Base-by-base conservation (phyloP, 108 stramenopile species). In the Pinguiococcus pyrenoidosus region DNA sequence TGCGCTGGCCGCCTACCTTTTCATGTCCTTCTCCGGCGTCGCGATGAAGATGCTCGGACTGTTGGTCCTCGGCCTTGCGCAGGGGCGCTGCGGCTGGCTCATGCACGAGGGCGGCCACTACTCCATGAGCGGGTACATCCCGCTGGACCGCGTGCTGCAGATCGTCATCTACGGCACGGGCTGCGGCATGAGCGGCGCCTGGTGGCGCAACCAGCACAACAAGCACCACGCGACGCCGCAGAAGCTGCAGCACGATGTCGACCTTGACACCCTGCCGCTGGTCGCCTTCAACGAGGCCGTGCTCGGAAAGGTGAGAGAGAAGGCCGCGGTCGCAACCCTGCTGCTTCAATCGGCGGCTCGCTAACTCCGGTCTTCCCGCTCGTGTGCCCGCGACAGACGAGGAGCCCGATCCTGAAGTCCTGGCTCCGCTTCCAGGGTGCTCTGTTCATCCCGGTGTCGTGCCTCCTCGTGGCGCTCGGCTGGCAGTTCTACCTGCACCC, bases 221-320 rank as follows among this genome's bases (percentile, higher is more conserved):
- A 84, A 81, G 14, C 92, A 94, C 67, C 88, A 90, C 56, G 85
- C 85, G 23, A 86, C 89, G 7, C 87, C 92, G 49, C 89, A 95
- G 62, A 67, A 84, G 32, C 87, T 89, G 80, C 26, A 51, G 45
- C 27, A 26, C 37, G 49, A 33, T 12, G 83, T 71, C 60, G 75
- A 79, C 27, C 86, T 95, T 40, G 88, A 95, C 66, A 95, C 92
- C 5, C 85, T 95, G 87, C 92, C 92, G 26, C 61, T 95, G n/a
- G n/a, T n/a, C n/a, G n/a, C n/a, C n/a, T n/a, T n/a, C n/a, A n/a
- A n/a, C n/a, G n/a, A n/a, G n/a, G n/a, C n/a, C n/a, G n/a, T n/a
- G n/a, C n/a, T n/a, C n/a, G n/a, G n/a, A n/a, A n/a, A n/a, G n/a
- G n/a, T n/a, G n/a, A n/a, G n/a, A n/a, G n/a, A n/a, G n/a, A n/a